Evolutionary conservation across 2,329 filamentous ascomycete species (phyloP).

Genomic region (Calonectria montana): DNA sequence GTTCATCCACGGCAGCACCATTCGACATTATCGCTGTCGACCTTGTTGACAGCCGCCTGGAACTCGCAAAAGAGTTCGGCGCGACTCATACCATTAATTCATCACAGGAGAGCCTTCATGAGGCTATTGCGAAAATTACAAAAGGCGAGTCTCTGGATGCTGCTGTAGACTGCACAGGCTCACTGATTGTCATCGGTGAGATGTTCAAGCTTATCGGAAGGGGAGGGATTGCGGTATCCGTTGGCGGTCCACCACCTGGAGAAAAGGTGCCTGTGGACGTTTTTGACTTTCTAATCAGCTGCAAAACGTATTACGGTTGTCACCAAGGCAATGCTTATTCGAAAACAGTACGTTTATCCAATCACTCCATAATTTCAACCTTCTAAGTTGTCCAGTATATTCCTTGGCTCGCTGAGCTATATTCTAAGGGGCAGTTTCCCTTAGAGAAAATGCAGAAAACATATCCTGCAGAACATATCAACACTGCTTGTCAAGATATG

Average conservation of each 20-base stretch:
- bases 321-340: neutral
- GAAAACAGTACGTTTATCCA: neutral
- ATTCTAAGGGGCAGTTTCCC: neutral
- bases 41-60: neutral
- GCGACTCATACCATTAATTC: neutral
- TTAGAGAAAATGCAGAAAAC: neutral
- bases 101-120: neutral
- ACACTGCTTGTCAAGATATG: neutral
- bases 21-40: neutral
- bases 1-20: neutral
- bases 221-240: neutral
- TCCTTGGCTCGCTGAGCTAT: neutral
- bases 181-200: neutral
- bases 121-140: neutral
- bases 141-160: neutral
- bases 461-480: neutral
- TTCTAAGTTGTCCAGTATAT: neutral
- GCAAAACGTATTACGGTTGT: neutral
- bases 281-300: neutral
- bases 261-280: neutral
- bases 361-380: neutral
- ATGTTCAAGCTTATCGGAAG: neutral
- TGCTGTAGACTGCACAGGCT: neutral
- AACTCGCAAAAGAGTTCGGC: neutral
- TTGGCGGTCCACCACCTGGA: neutral